phyloP scores from a whole-genome alignment of 306 rosid genomes.

The Acacia confusa region DNA sequence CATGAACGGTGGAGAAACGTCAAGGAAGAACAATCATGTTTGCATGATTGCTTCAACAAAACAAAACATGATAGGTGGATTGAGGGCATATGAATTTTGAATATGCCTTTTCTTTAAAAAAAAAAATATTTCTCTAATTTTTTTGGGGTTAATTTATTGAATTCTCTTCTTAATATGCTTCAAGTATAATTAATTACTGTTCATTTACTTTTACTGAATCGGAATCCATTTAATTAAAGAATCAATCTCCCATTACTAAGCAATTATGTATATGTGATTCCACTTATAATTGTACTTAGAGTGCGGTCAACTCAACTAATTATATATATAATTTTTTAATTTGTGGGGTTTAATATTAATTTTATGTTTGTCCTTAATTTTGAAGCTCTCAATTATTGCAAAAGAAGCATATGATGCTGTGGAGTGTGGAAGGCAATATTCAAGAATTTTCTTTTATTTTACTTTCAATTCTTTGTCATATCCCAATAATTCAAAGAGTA shows the following conservation, averaged over 20 bases:
- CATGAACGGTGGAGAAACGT: conserved; percentile 28
- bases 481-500: neutral
- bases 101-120: neutral
- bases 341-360: neutral
- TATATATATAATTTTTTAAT: neutral
- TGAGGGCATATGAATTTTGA: conserved; percentile 8
- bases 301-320: conserved; percentile 19
- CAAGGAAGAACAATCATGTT: neutral
- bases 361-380: neutral
- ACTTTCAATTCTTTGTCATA: neutral
- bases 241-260: neutral
- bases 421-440: neutral
- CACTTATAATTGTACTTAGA: neutral
- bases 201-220: neutral
- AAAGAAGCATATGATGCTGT: neutral
- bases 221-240: conserved; percentile 7
- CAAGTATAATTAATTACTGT: neutral
- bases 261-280: neutral
- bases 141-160: neutral
- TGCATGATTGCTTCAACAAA: neutral
- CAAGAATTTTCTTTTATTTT: neutral
- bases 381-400: neutral
- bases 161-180: neutral
- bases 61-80: neutral
- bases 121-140: neutral